A percentile compares a stretch with the other conserved stretches of the same genome.
These are phyloP conservation scores for Leccinum insigne DNA, from an alignment of 1,284 basidiomycete species.

Conservation along the genomic window DNA sequence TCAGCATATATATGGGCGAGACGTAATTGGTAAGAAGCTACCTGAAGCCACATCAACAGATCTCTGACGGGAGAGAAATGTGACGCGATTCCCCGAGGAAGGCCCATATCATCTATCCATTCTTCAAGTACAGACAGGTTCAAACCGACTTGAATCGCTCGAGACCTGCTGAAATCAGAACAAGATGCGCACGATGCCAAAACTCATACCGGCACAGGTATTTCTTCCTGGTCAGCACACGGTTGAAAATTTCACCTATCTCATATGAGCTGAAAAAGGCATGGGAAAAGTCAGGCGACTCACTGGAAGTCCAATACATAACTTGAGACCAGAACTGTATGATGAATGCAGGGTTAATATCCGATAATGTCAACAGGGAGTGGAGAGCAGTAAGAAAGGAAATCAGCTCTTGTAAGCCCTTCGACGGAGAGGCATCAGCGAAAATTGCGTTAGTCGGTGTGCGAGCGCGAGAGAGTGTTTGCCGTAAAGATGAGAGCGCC, in stretches of 20 bases:
- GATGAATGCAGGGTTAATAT: constrained; percentile 89
- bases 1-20: constrained; percentile 11
- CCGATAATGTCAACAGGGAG: constrained; percentile 82
- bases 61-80: constrained; percentile 89
- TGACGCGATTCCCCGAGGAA: constrained; percentile 78
- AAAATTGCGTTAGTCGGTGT: constrained; percentile 52
- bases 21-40: constrained; percentile 33
- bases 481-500: constrained; percentile 62
- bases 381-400: constrained; percentile 89
- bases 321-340: constrained; percentile 96
- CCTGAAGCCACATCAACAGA: constrained; percentile 87
- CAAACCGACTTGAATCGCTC: constrained; percentile 89
- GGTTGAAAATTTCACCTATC: constrained; percentile 92
- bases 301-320: constrained; percentile 89
- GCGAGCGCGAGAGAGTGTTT: constrained; percentile 56
- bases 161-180: constrained; percentile 49
- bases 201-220: constrained; percentile 81
- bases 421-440: constrained; percentile 43
- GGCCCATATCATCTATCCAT: constrained; percentile 82
- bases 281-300: constrained; percentile 26
- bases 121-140: constrained; percentile 89
- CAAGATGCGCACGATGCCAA: constrained; percentile 2
- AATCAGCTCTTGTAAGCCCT: constrained; percentile 69
- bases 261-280: constrained; percentile 14
- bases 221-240: constrained; percentile 88